These are phyloP conservation scores for Senna siamea DNA, from an alignment of 306 rosid genomes.

Conservation along the genomic window DNA sequence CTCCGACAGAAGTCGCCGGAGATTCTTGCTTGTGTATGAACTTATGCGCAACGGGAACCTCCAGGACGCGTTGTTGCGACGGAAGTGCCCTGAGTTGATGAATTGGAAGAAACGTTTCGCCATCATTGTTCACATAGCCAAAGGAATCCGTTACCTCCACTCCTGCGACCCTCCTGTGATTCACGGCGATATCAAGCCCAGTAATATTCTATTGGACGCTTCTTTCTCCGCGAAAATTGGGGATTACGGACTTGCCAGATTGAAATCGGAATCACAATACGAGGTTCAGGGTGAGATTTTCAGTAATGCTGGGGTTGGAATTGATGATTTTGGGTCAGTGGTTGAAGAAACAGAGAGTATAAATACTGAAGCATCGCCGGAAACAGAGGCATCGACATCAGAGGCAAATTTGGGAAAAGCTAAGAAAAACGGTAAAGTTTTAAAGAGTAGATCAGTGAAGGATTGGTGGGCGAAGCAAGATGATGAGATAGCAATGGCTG, in stretches of 20 bases:
- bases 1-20: slow-evolving; percentile 52
- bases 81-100: slow-evolving; percentile 60
- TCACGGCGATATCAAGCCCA: slow-evolving; percentile 92
- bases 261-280: slow-evolving; percentile 53
- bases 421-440: slow-evolving; percentile 34
- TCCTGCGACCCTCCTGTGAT: slow-evolving; percentile 75
- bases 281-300: slow-evolving; percentile 33
- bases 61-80: slow-evolving; percentile 61
- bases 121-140: slow-evolving; percentile 53
- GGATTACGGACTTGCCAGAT: slow-evolving; percentile 85
- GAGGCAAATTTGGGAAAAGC: slow-evolving; percentile 27
- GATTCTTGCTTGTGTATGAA: slow-evolving; percentile 68
- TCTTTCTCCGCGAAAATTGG: slow-evolving; percentile 64
- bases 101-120: slow-evolving; percentile 57
- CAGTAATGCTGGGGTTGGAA: slow-evolving; percentile 46
- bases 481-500: not conserved
- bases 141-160: slow-evolving; percentile 66
- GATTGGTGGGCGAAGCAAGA: slow-evolving; percentile 73
- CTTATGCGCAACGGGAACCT: slow-evolving; percentile 63
- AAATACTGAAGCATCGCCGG: slow-evolving; percentile 45
- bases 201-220: slow-evolving; percentile 71
- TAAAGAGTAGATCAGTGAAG: slow-evolving; percentile 39
- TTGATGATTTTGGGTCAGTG: slow-evolving; percentile 71
- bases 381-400: slow-evolving; percentile 25
- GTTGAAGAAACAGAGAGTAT: slow-evolving; percentile 84